A percentile compares a stretch with the other conserved stretches of the same genome.
Evolutionary conservation across 495 filamentous ascomycete genomes (phyloP).

Genomic region (Trichoderma gamsii): DNA sequence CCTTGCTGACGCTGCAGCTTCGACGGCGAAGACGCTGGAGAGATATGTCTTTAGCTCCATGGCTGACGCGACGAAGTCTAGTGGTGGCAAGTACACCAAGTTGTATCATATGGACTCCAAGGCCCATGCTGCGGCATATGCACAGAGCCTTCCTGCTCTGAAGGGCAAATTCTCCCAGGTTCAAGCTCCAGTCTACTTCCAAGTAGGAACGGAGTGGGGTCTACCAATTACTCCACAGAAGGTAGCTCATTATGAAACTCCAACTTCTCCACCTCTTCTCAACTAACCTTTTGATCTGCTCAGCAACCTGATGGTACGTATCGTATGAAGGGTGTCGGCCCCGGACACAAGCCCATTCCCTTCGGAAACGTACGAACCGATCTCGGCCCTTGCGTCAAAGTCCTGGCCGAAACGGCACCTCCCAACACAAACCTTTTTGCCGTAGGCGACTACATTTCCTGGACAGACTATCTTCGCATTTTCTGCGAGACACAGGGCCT

Average conservation of each 20-base stretch:
- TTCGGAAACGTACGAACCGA: slow-evolving; percentile 12
- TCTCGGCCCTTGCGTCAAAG: slow-evolving; percentile 3
- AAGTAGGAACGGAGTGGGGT: slow-evolving; percentile 3
- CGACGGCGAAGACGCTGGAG: background rate
- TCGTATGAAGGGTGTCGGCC: background rate
- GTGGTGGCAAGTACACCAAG: background rate
- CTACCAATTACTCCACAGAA: slow-evolving; percentile 5
- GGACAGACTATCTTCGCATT: slow-evolving; percentile 3
- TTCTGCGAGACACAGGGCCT: slow-evolving; percentile 1
- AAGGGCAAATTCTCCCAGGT: slow-evolving; percentile 8
- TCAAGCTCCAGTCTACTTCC: slow-evolving; percentile 13
- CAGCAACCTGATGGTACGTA: slow-evolving; percentile 11
- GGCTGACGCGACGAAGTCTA: background rate
- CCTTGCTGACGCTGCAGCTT: slow-evolving; percentile 47
- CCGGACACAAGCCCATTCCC: slow-evolving; percentile 10
- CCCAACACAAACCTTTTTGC: slow-evolving; percentile 12
- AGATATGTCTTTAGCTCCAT: background rate
- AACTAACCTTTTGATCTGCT: background rate
- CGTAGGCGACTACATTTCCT: slow-evolving; percentile 11
- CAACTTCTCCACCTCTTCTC: background rate
- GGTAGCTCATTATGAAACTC: background rate
- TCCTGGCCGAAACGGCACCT: background rate
- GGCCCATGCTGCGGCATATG: background rate
- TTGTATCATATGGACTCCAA: slow-evolving; percentile 17
- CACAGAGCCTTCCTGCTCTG: slow-evolving; percentile 5